Percentiles rank a stretch among this genome's conserved stretches.
Conservation (phyloP, 768 basidiomycete species). For the Jaapia argillacea region DNA sequence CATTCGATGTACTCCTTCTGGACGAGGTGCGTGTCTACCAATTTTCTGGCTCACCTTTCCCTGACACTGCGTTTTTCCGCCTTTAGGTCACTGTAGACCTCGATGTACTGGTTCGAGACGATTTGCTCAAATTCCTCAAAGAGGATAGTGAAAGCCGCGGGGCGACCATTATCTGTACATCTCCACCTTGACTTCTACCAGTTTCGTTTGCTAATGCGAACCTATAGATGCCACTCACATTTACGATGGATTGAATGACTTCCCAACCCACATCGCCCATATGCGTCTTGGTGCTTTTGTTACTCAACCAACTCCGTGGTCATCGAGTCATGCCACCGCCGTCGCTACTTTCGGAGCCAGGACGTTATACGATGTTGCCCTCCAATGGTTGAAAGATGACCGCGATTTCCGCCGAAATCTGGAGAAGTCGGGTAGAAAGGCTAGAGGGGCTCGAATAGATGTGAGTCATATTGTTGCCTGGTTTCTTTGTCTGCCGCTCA, state of each 20-base stretch:
- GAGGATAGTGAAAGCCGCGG: conserved; percentile 68
- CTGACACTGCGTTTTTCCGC: background rate
- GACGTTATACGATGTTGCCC: conserved; percentile 60
- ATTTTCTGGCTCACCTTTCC: conserved; percentile 6
- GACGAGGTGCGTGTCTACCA: conserved; percentile 62
- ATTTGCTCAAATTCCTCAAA: conserved; percentile 82
- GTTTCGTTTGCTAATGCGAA: conserved; percentile 5
- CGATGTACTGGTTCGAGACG: conserved; percentile 89
- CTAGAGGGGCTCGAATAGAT: conserved; percentile 48
- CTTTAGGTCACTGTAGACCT: conserved; percentile 89
- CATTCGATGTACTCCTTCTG: conserved; percentile 87
- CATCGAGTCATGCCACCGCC: conserved; percentile 12
- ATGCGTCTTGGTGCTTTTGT: conserved; percentile 78
- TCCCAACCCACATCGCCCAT: conserved; percentile 90
- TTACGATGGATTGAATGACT: conserved; percentile 84
- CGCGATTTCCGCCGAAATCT: conserved; percentile 51
- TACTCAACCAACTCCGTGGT: conserved; percentile 61
- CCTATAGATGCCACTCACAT: conserved; percentile 91
- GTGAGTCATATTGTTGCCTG: conserved; percentile 31
- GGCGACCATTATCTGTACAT: conserved; percentile 81
- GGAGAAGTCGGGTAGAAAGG: conserved; percentile 47
- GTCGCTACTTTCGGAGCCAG: no score
- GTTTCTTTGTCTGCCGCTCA: background rate
- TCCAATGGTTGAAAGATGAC: conserved; percentile 86
- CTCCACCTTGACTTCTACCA: background rate